Conservation (phyloP, 306 rosid species). For the Crotalaria pallida region DNA sequence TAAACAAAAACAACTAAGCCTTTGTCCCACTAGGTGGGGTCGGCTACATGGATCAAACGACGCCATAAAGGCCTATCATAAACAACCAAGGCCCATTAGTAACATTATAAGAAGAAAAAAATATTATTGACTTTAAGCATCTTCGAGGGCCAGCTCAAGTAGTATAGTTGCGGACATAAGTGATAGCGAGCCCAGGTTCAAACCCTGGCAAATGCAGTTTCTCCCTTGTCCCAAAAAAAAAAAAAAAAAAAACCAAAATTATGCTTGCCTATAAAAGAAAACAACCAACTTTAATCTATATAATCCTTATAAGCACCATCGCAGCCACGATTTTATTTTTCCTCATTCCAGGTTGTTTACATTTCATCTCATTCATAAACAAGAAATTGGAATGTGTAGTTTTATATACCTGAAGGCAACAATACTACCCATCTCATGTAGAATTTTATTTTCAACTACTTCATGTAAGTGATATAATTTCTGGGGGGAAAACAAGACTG, state of each 20-base stretch:
- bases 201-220: too few species aligned
- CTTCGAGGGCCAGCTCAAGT: too few species aligned
- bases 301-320: neutral
- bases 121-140: neutral
- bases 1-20: too few species aligned
- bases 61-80: too few species aligned
- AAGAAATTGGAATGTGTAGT: neutral
- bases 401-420: neutral
- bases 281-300: neutral
- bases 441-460: neutral
- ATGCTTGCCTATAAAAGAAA: too few species aligned
- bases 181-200: too few species aligned
- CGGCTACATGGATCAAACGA: too few species aligned
- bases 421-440: neutral
- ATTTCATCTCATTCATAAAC: constrained; percentile 4
- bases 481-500: neutral
- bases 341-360: neutral
- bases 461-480: too few species aligned
- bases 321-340: neutral
- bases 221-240: too few species aligned
- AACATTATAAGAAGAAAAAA: neutral
- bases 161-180: too few species aligned
- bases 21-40: too few species aligned
- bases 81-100: neutral
- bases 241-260: too few species aligned